Conservation (phyloP, 306 rosid genomes). For the Cicer cuneatum region DNA sequence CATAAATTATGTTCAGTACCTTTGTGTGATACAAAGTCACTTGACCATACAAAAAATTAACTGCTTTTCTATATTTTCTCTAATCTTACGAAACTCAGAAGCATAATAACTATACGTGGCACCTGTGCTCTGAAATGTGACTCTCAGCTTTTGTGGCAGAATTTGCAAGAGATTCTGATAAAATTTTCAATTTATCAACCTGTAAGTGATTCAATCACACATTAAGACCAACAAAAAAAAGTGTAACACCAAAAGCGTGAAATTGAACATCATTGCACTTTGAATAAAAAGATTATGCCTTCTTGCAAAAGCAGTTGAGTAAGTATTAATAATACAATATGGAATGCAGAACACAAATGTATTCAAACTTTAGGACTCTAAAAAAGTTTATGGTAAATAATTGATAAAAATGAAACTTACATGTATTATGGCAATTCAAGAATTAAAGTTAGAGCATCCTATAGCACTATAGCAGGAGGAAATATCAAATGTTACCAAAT, state of each 20-base stretch:
- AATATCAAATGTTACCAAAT: neutral
- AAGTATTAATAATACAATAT: conserved; percentile 14
- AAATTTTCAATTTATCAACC: conserved; percentile 83
- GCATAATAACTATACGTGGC: conserved; percentile 34
- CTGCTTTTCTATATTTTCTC: neutral
- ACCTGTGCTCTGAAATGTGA: conserved; percentile 90
- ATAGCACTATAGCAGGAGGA: neutral
- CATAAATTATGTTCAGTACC: conserved; percentile 17
- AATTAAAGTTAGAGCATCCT: conserved; percentile 27
- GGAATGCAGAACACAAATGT: conserved; percentile 15
- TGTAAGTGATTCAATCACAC: conserved; percentile 50
- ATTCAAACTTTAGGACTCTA: conserved; percentile 22
- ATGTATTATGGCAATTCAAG: conserved; percentile 11
- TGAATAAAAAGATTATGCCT: conserved; percentile 25
- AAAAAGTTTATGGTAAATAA: neutral
- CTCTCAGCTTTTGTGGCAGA: conserved; percentile 77
- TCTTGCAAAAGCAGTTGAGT: conserved; percentile 22
- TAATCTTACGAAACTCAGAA: conserved; percentile 19
- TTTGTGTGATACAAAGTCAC: conserved; percentile 2
- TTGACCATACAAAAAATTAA: conserved; percentile 23
- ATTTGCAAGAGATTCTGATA: conserved; percentile 87
- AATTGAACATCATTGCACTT: conserved; percentile 8
- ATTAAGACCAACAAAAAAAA: conserved; percentile 33
- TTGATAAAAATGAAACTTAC: neutral
- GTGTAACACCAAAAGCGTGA: conserved; percentile 16